Evolutionary conservation across 805 yeast genomes (phyloP), one percentile per base, ranked within the genome.

Genomic region (Wickerhamomyces strasburgensis): DNA sequence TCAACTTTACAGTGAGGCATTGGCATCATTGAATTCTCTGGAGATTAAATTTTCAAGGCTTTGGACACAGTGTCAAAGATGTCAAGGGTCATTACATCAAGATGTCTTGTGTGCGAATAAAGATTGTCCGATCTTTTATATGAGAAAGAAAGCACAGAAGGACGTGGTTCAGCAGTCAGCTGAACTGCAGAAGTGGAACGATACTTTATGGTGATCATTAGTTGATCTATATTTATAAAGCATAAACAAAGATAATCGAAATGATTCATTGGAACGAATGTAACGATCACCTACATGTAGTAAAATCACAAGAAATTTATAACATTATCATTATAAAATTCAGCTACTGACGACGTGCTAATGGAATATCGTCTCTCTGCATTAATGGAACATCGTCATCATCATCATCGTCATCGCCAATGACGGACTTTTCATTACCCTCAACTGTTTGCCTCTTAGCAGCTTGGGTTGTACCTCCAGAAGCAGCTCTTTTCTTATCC

Each of bases 1-100:
- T 2, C 83, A 77, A 48, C 59, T 89, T 18, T 93, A 87, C 54
- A 78, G 87, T n/a, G 76, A 79, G 40, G 88, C 93, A 9, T 62
- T 93, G 32, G 81, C 84, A 4, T 80, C 77, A 41, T 79, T 89
- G 70, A 83, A 87, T 56, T 78, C 76, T 29, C 62, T 90, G 42
- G 96, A 93, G 56, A 73, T 77, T 42, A 80, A 82, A 49, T 93
- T 87, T 52, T 80, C 95, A 3, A 69, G 94, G 46, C 64, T 93
- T 44, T 93, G 99, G 99, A 90, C 98, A 0, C 95, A 93, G 57
- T 94, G 99, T 58, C 99, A 93, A 64, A 68, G 97, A 41, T 93
- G 98, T 60, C 97, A 94, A 51, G 98, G 98, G 0, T 84, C 93
- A 18, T 65, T 94, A 37, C 97, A 93, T 52, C 96, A 88, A 61